A percentile compares a stretch with the other conserved stretches of the same genome.
Conservation (phyloP, 306 rosid species). For the Vigna radiata region DNA sequence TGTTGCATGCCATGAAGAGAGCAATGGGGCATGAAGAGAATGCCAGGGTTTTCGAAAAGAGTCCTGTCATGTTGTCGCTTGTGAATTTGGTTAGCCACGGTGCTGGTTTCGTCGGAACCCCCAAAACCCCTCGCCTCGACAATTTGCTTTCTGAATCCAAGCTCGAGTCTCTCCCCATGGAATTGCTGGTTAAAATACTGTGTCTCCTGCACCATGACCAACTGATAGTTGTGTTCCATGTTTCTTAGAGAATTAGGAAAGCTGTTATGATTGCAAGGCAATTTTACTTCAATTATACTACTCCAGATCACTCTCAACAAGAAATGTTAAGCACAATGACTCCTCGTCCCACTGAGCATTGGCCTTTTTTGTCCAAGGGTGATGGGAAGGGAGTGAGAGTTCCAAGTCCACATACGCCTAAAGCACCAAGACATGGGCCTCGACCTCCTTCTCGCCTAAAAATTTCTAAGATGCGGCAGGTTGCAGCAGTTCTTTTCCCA, state of each 20-base stretch:
- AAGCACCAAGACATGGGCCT: constrained; percentile 94
- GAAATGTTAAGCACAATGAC: constrained; percentile 75
- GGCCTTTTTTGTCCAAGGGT: constrained; percentile 84
- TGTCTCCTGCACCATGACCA: constrained; percentile 97
- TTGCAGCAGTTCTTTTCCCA: constrained; percentile 92
- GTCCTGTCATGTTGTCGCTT: constrained; percentile 78
- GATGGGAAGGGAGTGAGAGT: constrained; percentile 63
- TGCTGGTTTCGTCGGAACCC: constrained; percentile 60
- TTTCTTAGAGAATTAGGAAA: constrained; percentile 76
- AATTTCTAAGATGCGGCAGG: constrained; percentile 84
- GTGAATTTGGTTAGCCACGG: constrained; percentile 63
- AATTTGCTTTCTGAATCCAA: constrained; percentile 65
- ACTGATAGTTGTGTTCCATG: constrained; percentile 89
- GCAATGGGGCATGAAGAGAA: constrained; percentile 44
- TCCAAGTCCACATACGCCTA: constrained; percentile 83
- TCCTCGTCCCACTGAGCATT: constrained; percentile 76
- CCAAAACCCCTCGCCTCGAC: constrained; percentile 71
- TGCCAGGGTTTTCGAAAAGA: constrained; percentile 51
- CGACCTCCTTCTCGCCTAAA: constrained; percentile 93
- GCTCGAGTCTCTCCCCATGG: constrained; percentile 88
- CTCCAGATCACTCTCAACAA: constrained; percentile 90
- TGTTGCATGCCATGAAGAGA: constrained; percentile 51
- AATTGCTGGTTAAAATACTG: constrained; percentile 79
- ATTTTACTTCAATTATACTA: constrained; percentile 86
- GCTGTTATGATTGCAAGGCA: constrained; percentile 87